A percentile compares a stretch with the other conserved stretches of the same genome.
These are phyloP conservation scores for Saccharomyces hybrid DNA, from an alignment of 1,139 yeast genomes.

Conservation along the genomic window DNA sequence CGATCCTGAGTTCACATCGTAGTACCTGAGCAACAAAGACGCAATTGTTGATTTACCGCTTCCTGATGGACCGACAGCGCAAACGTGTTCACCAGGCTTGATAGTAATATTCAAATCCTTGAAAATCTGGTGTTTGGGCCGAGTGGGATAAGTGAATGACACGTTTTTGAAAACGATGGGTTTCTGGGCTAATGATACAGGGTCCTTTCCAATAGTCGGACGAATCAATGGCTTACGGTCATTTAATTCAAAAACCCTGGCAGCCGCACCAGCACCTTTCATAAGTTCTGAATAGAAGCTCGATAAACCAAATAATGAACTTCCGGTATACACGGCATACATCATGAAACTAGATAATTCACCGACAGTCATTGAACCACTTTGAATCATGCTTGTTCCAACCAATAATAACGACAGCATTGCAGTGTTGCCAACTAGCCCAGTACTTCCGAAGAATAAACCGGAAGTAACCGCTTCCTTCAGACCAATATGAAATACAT, in stretches of 20 bases:
- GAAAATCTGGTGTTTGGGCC: slow-evolving; percentile 68
- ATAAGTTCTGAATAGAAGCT: slow-evolving; percentile 87
- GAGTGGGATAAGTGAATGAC: slow-evolving; percentile 75
- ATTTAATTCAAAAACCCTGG: slow-evolving; percentile 78
- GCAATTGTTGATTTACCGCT: slow-evolving; percentile 87
- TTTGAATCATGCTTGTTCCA: slow-evolving; percentile 71
- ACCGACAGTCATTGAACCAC: slow-evolving; percentile 73
- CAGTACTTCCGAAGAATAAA: slow-evolving; percentile 70
- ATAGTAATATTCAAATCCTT: slow-evolving; percentile 54
- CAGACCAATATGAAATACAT: slow-evolving; percentile 67
- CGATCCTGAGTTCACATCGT: slow-evolving; percentile 52
- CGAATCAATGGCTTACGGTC: slow-evolving; percentile 70
- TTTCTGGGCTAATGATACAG: slow-evolving; percentile 39
- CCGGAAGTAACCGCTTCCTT: slow-evolving; percentile 77
- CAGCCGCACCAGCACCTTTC: slow-evolving; percentile 97
- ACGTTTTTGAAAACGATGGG: slow-evolving; percentile 56
- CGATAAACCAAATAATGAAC: slow-evolving; percentile 85
- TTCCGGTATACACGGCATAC: slow-evolving; percentile 92
- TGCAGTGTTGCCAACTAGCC: slow-evolving; percentile 75
- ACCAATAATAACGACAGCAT: slow-evolving; percentile 66
- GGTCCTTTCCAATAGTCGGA: slow-evolving; percentile 43
- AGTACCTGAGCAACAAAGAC: slow-evolving; percentile 62
- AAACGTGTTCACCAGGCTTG: slow-evolving; percentile 67
- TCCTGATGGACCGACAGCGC: slow-evolving; percentile 89
- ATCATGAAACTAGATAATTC: slow-evolving; percentile 89